Percentiles rank a stretch among this genome's conserved stretches.
Evolutionary conservation across 192 early-diverging fungal genomes (phyloP).

Genomic region (Tieghemiomyces parasiticus): DNA sequence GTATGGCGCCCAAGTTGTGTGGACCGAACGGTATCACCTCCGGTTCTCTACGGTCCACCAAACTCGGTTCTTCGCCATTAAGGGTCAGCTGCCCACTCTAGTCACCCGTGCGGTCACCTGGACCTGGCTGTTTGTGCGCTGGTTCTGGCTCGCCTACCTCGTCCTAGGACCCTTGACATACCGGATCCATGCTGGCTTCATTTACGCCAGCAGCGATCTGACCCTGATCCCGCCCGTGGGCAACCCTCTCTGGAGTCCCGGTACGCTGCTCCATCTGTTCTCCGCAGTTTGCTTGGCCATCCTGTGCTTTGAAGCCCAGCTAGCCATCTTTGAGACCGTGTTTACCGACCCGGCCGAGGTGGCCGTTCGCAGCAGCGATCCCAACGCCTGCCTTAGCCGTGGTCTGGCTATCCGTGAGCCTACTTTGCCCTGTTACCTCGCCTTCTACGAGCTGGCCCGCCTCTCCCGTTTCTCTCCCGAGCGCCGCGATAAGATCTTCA

Average conservation of each 20-base stretch:
- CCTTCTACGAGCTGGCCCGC: constrained; percentile 10
- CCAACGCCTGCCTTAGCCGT: constrained; percentile 4
- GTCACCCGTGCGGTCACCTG: background rate
- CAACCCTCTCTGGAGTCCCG: background rate
- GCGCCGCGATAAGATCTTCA: background rate
- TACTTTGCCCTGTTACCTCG: background rate
- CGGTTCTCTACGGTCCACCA: background rate
- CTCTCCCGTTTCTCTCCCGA: background rate
- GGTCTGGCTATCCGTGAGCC: background rate
- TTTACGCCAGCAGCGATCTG: too few species aligned
- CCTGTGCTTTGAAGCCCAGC: background rate
- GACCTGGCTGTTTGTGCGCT: background rate
- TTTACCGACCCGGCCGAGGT: constrained; percentile 10
- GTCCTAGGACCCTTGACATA: background rate
- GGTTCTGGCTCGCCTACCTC: background rate
- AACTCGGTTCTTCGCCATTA: constrained; percentile 1
- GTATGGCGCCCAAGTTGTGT: background rate
- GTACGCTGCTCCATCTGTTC: background rate
- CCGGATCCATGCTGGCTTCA: background rate
- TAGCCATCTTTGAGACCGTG: background rate
- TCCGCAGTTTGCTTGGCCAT: background rate
- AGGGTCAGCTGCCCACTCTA: constrained; percentile 5
- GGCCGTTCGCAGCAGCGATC: background rate
- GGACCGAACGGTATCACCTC: constrained; percentile 7
- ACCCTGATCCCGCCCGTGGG: background rate